Conservation (phyloP, 2,329 filamentous ascomycete species). For the Tolypocladium endophyticum region DNA sequence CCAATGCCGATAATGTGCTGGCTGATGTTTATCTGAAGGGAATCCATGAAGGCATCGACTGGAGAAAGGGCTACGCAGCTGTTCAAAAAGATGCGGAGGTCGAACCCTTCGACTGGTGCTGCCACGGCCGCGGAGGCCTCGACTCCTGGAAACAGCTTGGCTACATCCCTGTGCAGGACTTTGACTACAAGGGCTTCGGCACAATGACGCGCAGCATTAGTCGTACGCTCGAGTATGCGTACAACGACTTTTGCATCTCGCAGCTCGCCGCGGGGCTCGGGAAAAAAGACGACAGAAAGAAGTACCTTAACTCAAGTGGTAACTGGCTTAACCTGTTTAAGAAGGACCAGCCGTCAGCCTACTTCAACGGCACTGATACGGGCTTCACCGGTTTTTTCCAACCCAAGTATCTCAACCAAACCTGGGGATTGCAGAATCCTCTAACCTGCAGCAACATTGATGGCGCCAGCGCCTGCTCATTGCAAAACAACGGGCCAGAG, state of each 20-base stretch:
- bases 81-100: constrained; percentile 63
- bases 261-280: constrained; percentile 49
- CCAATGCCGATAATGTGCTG: constrained; percentile 60
- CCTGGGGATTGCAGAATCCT: constrained; percentile 60
- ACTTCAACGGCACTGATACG: constrained; percentile 45
- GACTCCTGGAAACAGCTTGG: constrained; percentile 60
- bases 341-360: constrained; percentile 41
- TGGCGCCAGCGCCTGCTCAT: constrained; percentile 44
- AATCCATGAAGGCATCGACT: constrained; percentile 48
- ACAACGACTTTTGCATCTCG: constrained; percentile 63
- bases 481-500: constrained; percentile 51
- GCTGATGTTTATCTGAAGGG: constrained; percentile 60
- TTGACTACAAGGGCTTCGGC: constrained; percentile 56
- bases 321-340: constrained; percentile 63
- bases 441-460: constrained; percentile 49
- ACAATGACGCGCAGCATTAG: constrained; percentile 61
- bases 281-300: constrained; percentile 42
- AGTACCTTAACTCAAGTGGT: constrained; percentile 46
- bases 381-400: constrained; percentile 63
- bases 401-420: constrained; percentile 55
- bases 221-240: constrained; percentile 66
- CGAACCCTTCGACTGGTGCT: constrained; percentile 59
- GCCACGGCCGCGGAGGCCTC: constrained; percentile 60
- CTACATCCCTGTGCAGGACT: constrained; percentile 62
- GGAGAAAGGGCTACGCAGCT: constrained; percentile 58